phyloP scores from a whole-genome alignment of 257 asterid genomes.

The Coffea eugenioides region DNA sequence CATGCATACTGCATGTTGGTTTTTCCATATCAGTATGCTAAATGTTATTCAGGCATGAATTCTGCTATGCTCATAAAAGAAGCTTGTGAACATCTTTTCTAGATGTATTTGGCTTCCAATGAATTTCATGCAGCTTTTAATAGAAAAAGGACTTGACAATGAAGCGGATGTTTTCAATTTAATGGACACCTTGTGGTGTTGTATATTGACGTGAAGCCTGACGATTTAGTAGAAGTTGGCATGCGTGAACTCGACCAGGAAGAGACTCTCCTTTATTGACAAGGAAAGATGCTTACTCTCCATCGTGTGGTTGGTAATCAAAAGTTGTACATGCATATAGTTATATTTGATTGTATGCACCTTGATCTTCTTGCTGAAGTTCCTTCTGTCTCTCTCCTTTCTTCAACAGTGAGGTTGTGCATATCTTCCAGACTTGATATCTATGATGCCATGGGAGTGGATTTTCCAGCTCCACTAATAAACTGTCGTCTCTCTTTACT shows the following conservation, averaged over 20 bases:
- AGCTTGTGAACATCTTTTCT: not conserved
- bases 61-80: not conserved
- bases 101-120: not conserved
- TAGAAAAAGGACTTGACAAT: too few species aligned
- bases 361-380: slow-evolving; percentile 94
- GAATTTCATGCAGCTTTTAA: not conserved
- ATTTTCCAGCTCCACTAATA: slow-evolving; percentile 47
- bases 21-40: not conserved
- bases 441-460: slow-evolving; percentile 61
- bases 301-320: not conserved
- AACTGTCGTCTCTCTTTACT: slow-evolving; percentile 62
- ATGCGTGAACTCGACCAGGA: not conserved
- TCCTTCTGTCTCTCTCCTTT: slow-evolving; percentile 79
- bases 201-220: not conserved
- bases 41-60: not conserved
- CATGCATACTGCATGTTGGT: slow-evolving; percentile 67
- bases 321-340: not conserved
- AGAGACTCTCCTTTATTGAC: not conserved
- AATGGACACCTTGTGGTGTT: not conserved
- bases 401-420: slow-evolving; percentile 76
- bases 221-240: not conserved
- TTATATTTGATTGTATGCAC: slow-evolving; percentile 19
- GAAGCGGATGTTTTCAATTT: not conserved
- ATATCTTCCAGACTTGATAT: too few species aligned
- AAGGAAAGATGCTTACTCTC: not conserved